A percentile compares a stretch with the other conserved stretches of the same genome.
phyloP scores from a whole-genome alignment of 2,329 filamentous ascomycete species.

The Aspergillus floridensis region DNA sequence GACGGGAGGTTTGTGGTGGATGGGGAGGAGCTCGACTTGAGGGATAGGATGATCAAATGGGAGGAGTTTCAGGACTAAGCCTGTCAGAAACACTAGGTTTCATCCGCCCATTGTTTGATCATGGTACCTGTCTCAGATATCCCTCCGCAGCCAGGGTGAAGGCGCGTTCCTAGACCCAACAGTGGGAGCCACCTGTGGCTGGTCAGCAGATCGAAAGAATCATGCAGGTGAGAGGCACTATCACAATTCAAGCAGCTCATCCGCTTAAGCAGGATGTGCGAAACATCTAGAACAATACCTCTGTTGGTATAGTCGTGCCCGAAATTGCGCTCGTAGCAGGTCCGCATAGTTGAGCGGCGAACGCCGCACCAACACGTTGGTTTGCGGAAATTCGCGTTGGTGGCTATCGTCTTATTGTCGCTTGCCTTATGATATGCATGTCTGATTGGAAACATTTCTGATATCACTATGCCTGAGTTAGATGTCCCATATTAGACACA shows the following conservation, averaged over 20 bases:
- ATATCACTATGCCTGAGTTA: neutral
- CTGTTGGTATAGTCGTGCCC: neutral
- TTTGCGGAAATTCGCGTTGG: slow-evolving; percentile 1
- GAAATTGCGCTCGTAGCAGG: neutral
- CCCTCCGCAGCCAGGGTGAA: neutral
- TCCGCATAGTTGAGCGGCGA: neutral
- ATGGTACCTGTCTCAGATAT: slow-evolving; percentile 2
- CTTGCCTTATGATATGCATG: neutral
- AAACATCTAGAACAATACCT: neutral
- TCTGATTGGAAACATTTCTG: neutral
- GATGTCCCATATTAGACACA: neutral
- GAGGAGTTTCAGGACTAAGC: slow-evolving; percentile 6
- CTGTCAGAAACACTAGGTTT: neutral
- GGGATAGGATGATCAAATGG: slow-evolving; percentile 5
- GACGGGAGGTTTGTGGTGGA: slow-evolving; percentile 5
- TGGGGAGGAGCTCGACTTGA: slow-evolving; percentile 1
- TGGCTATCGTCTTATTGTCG: neutral
- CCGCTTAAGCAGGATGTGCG: neutral
- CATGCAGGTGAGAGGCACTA: neutral
- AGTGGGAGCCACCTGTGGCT: neutral
- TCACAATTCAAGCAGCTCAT: neutral
- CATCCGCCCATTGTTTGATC: neutral
- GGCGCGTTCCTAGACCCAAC: neutral
- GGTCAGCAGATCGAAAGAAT: neutral
- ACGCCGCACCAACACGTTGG: slow-evolving; percentile 2